A percentile compares a stretch with the other conserved stretches of the same genome.
Conservation (phyloP, 371 early-diverging fungal genomes). For the Mucor sp. region DNA sequence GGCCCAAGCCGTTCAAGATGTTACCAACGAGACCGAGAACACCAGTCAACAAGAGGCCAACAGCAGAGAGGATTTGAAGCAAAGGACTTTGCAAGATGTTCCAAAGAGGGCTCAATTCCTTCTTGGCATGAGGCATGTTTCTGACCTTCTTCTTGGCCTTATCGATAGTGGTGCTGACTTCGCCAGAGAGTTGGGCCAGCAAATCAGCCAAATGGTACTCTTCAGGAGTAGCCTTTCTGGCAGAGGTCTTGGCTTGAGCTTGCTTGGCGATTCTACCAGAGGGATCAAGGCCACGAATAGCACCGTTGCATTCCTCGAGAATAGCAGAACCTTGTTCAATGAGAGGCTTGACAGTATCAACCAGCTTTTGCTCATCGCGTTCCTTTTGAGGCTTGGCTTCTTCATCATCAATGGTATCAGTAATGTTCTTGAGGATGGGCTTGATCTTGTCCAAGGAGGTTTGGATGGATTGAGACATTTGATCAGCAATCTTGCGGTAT, state of each 20-base stretch:
- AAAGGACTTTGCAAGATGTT: conserved; percentile 32
- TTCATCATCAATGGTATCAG: conserved; percentile 28
- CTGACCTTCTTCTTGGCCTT: conserved; percentile 36
- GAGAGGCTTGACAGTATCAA: conserved; percentile 28
- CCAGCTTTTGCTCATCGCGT: conserved; percentile 34
- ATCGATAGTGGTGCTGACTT: conserved; percentile 32
- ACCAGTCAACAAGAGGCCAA: conserved; percentile 33
- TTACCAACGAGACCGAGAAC: conserved; percentile 35
- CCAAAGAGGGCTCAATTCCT: conserved; percentile 31
- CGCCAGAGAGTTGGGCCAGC: conserved; percentile 31
- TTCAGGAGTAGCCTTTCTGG: conserved; percentile 30
- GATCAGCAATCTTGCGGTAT: conserved; percentile 25
- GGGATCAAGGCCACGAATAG: conserved; percentile 34
- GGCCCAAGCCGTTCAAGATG: conserved; percentile 31
- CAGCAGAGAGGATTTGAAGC: conserved; percentile 35
- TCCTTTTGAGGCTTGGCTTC: conserved; percentile 31
- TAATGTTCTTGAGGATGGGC: conserved; percentile 29
- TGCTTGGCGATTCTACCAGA: conserved; percentile 29
- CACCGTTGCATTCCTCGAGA: conserved; percentile 30
- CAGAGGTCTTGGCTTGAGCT: conserved; percentile 25
- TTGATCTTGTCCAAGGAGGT: conserved; percentile 32
- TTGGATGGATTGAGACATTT: conserved; percentile 24
- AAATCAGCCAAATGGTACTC: conserved; percentile 32
- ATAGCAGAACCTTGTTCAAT: conserved; percentile 36
- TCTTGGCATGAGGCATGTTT: conserved; percentile 35